Conservation (phyloP, 2,329 filamentous ascomycete species). For the Neonectria faginata region DNA sequence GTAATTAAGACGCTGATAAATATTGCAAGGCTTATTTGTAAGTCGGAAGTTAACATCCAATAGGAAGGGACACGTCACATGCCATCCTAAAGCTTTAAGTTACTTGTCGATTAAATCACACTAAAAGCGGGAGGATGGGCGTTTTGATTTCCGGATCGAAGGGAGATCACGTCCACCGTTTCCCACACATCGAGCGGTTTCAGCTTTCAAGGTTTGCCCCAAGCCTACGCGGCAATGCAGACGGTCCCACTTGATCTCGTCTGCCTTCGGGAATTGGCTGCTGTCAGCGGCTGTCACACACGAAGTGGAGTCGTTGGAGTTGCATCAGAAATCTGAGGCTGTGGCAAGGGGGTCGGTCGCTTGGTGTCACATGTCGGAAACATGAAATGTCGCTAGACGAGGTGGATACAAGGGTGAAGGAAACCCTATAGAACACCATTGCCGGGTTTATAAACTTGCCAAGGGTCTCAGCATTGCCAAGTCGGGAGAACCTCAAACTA, state of each 20-base stretch:
- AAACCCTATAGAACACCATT: background rate
- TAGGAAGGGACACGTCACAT: no score
- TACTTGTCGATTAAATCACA: background rate
- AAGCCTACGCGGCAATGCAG: background rate
- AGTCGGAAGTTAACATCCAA: no score
- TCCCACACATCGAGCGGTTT: background rate
- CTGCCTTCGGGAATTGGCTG: background rate
- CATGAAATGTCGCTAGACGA: slow-evolving; percentile 11
- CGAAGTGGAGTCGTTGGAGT: slow-evolving; percentile 1
- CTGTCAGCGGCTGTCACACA: background rate
- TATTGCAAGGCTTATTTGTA: no score
- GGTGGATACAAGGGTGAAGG: background rate
- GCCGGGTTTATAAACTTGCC: background rate
- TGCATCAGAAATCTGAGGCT: slow-evolving; percentile 2
- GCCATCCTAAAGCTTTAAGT: background rate
- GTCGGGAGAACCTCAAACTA: slow-evolving; percentile 18
- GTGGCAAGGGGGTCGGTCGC: slow-evolving; percentile 13
- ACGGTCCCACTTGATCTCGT: background rate
- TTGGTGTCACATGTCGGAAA: slow-evolving; percentile 21
- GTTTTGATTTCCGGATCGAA: slow-evolving; percentile 1
- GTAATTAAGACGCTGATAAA: no score
- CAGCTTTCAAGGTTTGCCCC: background rate
- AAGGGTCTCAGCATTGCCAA: slow-evolving; percentile 7
- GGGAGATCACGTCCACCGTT: background rate
- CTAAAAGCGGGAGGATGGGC: background rate